Evolutionary conservation across 768 basidiomycete species (phyloP), one percentile per base, ranked within the genome.

Genomic region (Lentinula detonsa): DNA sequence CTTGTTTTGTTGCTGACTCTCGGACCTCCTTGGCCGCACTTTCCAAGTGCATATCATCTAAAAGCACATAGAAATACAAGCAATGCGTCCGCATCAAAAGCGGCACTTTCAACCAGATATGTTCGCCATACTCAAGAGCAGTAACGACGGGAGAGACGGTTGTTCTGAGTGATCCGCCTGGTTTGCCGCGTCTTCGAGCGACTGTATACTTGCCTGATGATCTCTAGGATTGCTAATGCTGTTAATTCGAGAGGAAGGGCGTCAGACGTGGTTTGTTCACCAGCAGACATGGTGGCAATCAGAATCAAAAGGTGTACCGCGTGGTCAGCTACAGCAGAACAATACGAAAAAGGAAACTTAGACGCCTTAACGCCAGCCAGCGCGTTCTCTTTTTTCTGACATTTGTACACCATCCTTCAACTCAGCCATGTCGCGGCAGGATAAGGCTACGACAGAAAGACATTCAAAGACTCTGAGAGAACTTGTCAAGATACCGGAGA

Each of bases 401-500:
- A 11, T 16, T 56, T 39, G 28, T 28, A 28, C 28, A 28, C 53
- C 35, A 21, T 40, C 34, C 13, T 28, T 7, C 13, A 5, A 9
- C 34, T 28, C 37, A 53, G 35, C 16, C 10, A 37, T 80, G 79
- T 78, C 78, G 42, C 73, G 75, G 46, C 88, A 90, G 77, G 94
- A 96, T 77, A 94, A 91, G 69, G 84, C 89, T 0, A 94, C 89
- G 0, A 91, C 89, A 4, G 95, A 96, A 62, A 77, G 84, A 61
- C 85, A 93, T 70, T 77, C 93, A 18, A 82, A 82, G 60, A 88
- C 84, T 5, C 83, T 99, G 11, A 81, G 94, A 50, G 96, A 93
- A 66, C 81, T 98, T 34, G 85, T 99, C 56, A 97, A 92, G 71
- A 79, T 78, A 50, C 88, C 91, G 16, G 93, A 95, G 64, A 99